Evolutionary conservation across 805 yeast species (phyloP), one percentile per base, ranked within the genome.

Genomic region (Hagleromyces aurorensis): DNA sequence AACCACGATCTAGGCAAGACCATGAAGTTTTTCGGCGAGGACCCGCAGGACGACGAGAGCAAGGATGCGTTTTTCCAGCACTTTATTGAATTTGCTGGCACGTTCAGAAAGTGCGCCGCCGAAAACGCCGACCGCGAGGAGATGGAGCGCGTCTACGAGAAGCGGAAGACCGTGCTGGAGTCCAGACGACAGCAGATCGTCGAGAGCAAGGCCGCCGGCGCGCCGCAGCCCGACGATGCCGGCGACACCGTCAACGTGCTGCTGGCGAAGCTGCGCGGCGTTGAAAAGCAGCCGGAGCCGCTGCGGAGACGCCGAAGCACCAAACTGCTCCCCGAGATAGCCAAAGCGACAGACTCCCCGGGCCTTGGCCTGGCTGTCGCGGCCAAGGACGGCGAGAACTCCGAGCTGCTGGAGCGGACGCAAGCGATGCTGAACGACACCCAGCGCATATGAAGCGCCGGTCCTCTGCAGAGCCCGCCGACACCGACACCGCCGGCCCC

Each of bases 1-100:
- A 56, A 69, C 36, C 59, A 60, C 16, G 73, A 67, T 26, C 69
- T 78, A 37, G 72, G 72, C 16, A 67, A 69, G 32, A 49, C 77
- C 34, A 74, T 81, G 83, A 61, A 62, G 31, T 77, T 72, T 50
- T 81, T 75, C 48, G 93, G 89, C 6, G 93, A 81, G 50, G 75
- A 75, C 44, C 69, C 72, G 2, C 37, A 48, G 3, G 71, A 69
- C 32, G 69, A 66, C 20, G 61, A 70, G 13, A 67, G 72, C 6
- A 67, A 72, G 42, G 75, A 71, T 44, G 57, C 72, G 0, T 81
- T 81, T 48, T 70, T 81, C 50, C 59, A 69, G 35, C 75, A 72
- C 46, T 75, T 81, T 43, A 55, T 75, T 5, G 67, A 66, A 32
- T 81, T 81, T 44, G 59, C 72, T 15, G 60, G 61, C 26, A 78